These are phyloP conservation scores for Asparagopsis taxiformis DNA, from an alignment of 31 red algal species.

Conservation along the genomic window DNA sequence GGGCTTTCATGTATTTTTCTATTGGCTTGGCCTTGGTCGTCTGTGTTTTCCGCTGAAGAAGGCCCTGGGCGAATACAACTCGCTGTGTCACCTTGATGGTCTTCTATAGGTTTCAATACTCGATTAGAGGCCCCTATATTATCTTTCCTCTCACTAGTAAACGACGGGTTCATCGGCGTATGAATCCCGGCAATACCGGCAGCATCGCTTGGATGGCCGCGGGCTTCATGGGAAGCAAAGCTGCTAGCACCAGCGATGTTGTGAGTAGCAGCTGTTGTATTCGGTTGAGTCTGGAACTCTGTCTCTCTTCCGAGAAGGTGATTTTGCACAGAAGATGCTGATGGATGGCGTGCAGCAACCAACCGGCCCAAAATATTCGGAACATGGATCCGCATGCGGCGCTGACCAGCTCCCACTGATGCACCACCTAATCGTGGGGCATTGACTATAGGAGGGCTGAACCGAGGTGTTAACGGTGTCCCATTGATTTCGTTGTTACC, in stretches of 20 bases:
- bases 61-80: slow-evolving; percentile 54
- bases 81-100: slow-evolving; percentile 70
- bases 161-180: slow-evolving; percentile 48
- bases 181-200: slow-evolving; percentile 12
- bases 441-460: not conserved
- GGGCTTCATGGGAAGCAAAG: slow-evolving; percentile 19
- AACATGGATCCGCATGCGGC: slow-evolving; percentile 41
- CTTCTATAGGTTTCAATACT: slow-evolving; percentile 35
- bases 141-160: slow-evolving; percentile 63
- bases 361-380: slow-evolving; percentile 2
- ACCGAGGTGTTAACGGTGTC: not conserved
- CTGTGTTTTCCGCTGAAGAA: not conserved
- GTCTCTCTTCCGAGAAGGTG: not conserved
- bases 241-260: slow-evolving; percentile 14
- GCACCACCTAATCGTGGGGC: slow-evolving; percentile 23
- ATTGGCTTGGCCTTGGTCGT: slow-evolving; percentile 7
- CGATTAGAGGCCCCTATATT: not conserved
- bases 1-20: not conserved
- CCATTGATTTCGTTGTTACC: not conserved
- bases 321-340: not conserved
- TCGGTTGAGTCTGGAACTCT: not conserved
- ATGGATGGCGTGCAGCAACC: not conserved
- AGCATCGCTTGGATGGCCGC: slow-evolving; percentile 17
- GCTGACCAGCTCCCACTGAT: slow-evolving; percentile 4
- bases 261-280: slow-evolving; percentile 1